These are phyloP conservation scores for Hericium coralloides DNA, from an alignment of 768 basidiomycete genomes.

Conservation along the genomic window DNA sequence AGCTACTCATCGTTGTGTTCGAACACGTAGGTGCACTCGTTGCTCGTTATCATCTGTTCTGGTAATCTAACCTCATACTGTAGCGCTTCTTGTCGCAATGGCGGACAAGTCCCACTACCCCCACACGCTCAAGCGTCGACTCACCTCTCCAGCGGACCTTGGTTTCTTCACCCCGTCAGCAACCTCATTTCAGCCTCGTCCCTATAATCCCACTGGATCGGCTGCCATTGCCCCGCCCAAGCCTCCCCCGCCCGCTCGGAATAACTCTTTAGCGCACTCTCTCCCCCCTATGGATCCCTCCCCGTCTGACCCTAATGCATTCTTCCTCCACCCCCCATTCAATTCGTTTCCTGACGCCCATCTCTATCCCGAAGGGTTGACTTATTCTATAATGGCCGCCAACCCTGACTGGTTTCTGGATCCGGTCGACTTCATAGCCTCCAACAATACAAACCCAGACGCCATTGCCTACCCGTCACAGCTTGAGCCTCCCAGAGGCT, in stretches of 20 bases:
- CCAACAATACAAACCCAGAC: constrained; percentile 33
- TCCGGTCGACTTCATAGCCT: constrained; percentile 50
- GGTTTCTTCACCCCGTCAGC: constrained; percentile 58
- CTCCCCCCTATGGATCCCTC: constrained; percentile 42
- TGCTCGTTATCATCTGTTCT: not conserved
- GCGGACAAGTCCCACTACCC: constrained; percentile 7
- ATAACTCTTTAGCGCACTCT: constrained; percentile 14
- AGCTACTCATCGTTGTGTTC: too few species aligned
- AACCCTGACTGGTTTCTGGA: constrained; percentile 79
- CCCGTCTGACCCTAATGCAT: constrained; percentile 50
- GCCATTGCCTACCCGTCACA: constrained; percentile 67
- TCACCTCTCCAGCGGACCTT: constrained; percentile 37
- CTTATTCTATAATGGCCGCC: constrained; percentile 62
- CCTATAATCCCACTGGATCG: constrained; percentile 39
- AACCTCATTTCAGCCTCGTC: constrained; percentile 55
- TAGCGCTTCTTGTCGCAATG: constrained; percentile 2
- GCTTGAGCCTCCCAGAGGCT: constrained; percentile 77
- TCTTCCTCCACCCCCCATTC: constrained; percentile 75
- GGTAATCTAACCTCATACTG: not conserved
- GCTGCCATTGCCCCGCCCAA: constrained; percentile 8
- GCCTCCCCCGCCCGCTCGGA: constrained; percentile 7
- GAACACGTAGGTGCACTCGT: too few species aligned
- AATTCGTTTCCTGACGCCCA: constrained; percentile 54
- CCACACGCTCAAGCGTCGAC: constrained; percentile 34
- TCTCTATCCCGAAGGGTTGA: constrained; percentile 55